Evolutionary conservation across 2,329 filamentous ascomycete genomes (phyloP).

Genomic region (Stylonectria norvegica): DNA sequence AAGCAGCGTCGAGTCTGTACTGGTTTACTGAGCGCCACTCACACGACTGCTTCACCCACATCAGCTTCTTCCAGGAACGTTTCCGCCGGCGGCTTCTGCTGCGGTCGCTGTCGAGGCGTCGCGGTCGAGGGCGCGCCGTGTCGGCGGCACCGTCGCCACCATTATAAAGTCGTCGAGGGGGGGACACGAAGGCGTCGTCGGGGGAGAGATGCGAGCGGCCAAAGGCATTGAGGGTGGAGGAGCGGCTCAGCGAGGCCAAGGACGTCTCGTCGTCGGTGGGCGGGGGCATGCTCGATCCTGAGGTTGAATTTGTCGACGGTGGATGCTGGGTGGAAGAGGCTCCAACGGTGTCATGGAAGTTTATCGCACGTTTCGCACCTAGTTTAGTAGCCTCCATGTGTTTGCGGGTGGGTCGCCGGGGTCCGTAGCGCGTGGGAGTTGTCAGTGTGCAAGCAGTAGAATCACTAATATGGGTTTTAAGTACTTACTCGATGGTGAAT

Average conservation of each 20-base stretch:
- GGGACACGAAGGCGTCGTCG: constrained; percentile 76
- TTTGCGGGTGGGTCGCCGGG: too few relatives aligned
- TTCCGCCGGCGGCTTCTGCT: constrained; percentile 67
- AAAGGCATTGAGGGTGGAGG: constrained; percentile 30
- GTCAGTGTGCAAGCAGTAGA: too few relatives aligned
- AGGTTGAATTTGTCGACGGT: too few relatives aligned
- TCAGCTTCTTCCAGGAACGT: constrained; percentile 85
- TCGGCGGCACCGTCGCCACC: neutral
- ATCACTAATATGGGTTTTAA: too few relatives aligned
- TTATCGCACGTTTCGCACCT: too few relatives aligned
- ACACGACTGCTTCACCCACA: constrained; percentile 98
- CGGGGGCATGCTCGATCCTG: constrained; percentile 31
- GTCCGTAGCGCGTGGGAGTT: too few relatives aligned
- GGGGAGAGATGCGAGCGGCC: constrained; percentile 72
- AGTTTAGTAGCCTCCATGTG: too few relatives aligned
- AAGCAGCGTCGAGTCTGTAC: neutral
- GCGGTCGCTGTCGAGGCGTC: constrained; percentile 50
- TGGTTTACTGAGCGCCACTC: constrained; percentile 35
- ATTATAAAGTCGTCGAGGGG: constrained; percentile 41
- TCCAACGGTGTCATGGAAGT: too few relatives aligned
- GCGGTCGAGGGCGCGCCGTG: neutral
- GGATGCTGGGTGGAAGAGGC: too few relatives aligned
- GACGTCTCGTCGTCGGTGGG: constrained; percentile 39
- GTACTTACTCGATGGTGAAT: too few relatives aligned
- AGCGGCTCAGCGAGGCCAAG: constrained; percentile 32